These are phyloP conservation scores for Diaporthe velutina DNA, from an alignment of 2,329 filamentous ascomycete species.

Conservation along the genomic window DNA sequence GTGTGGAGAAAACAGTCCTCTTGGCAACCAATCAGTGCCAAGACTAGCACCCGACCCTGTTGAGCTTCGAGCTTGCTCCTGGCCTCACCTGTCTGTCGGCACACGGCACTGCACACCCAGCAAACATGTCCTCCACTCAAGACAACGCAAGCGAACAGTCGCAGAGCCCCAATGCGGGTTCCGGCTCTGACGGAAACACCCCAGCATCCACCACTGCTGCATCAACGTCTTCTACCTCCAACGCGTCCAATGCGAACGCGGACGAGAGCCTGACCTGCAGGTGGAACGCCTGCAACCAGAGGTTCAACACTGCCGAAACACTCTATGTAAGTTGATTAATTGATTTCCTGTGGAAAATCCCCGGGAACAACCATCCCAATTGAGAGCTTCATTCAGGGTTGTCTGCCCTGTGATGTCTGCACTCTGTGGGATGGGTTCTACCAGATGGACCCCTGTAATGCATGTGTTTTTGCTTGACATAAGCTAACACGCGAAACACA, in stretches of 20 bases:
- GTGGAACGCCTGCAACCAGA: conserved; percentile 71
- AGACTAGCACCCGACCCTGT: conserved; percentile 17
- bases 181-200: conserved; percentile 65
- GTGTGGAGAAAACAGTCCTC: conserved; percentile 7
- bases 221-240: conserved; percentile 55
- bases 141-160: conserved; percentile 45
- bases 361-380: background rate
- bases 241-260: conserved; percentile 53
- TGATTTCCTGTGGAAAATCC: no score
- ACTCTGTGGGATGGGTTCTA: background rate
- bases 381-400: background rate
- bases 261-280: conserved; percentile 72
- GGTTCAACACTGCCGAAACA: conserved; percentile 68
- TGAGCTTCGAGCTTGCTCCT: conserved; percentile 23
- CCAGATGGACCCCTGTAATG: background rate
- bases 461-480: background rate
- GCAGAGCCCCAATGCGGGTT: conserved; percentile 56
- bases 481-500: conserved; percentile 52
- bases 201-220: conserved; percentile 67
- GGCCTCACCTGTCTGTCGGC: background rate
- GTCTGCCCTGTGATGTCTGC: background rate
- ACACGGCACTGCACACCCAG: conserved; percentile 8
- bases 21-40: conserved; percentile 29
- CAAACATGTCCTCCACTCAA: conserved; percentile 38
- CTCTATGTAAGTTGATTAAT: conserved; percentile 67